Evolutionary conservation across 75 land plant species (phyloP).

Genomic region (Isoetes taiwanensis): DNA sequence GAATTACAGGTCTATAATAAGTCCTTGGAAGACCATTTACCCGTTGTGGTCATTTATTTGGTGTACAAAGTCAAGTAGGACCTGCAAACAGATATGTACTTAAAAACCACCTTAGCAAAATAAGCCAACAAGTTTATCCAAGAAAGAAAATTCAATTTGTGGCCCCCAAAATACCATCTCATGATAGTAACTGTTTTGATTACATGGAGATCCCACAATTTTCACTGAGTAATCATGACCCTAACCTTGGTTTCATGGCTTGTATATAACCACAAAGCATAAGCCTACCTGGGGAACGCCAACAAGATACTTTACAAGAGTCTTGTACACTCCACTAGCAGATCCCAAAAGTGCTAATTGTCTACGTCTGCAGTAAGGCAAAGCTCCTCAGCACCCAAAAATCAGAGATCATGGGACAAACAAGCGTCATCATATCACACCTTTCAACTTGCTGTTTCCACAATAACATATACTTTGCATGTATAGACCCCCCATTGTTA

Average conservation of each 20-base stretch:
- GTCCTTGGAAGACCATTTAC: slow-evolving; percentile 16
- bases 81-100: slow-evolving; percentile 33
- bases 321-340: slow-evolving; percentile 85
- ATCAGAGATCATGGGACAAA: not conserved
- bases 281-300: slow-evolving; percentile 85
- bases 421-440: slow-evolving; percentile 13
- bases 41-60: slow-evolving; percentile 96
- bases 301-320: slow-evolving; percentile 85
- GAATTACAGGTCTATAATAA: not conserved
- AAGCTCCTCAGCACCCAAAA: not conserved
- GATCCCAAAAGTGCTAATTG: slow-evolving; percentile 90
- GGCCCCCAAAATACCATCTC: too few species aligned
- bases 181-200: too few species aligned
- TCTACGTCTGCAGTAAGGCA: slow-evolving; percentile 43
- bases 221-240: too few species aligned
- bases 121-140: not conserved
- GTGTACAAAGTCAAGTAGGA: slow-evolving; percentile 77
- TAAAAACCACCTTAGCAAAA: not conserved
- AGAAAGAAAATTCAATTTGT: too few species aligned
- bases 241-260: too few species aligned
- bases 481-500: slow-evolving; percentile 76
- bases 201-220: too few species aligned
- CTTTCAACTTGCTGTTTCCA: slow-evolving; percentile 99
- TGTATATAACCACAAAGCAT: not conserved
- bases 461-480: slow-evolving; percentile 66